Percentiles rank a stretch among this genome's conserved stretches.
phyloP scores from a whole-genome alignment of 1,139 yeast genomes.

The Kodamaea ohmeri region DNA sequence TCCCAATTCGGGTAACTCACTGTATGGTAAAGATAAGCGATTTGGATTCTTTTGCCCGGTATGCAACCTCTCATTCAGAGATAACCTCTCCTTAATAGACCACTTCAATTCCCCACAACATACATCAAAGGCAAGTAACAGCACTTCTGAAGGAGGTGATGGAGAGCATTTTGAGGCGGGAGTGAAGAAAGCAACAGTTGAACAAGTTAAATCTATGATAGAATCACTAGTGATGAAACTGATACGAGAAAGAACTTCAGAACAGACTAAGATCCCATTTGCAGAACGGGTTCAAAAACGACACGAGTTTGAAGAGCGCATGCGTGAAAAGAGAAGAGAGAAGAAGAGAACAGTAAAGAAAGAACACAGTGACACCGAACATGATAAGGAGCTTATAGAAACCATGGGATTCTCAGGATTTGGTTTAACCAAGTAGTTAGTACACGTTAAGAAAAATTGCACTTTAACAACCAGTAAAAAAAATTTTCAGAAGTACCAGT shows the following conservation, averaged over 20 bases:
- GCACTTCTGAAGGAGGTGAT: conserved; percentile 25
- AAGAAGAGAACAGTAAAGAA: conserved; percentile 18
- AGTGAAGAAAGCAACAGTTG: conserved; percentile 30
- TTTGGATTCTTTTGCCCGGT: conserved; percentile 83
- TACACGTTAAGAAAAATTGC: neutral
- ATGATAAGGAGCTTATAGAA: conserved; percentile 29
- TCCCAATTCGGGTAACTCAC: conserved; percentile 19
- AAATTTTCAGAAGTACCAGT: conserved; percentile 8
- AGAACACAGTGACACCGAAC: conserved; percentile 12
- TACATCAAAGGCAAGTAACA: conserved; percentile 25
- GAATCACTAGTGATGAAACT: conserved; percentile 28
- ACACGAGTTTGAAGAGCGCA: conserved; percentile 39
- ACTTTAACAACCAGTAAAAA: conserved; percentile 8
- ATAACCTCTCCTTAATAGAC: conserved; percentile 75
- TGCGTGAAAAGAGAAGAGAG: conserved; percentile 27
- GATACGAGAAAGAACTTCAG: conserved; percentile 17
- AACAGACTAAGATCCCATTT: conserved; percentile 21
- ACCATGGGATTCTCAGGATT: conserved; percentile 64
- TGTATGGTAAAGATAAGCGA: conserved; percentile 47
- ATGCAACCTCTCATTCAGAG: conserved; percentile 78
- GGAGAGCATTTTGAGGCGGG: conserved; percentile 35
- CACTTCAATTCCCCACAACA: conserved; percentile 78
- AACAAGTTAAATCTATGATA: conserved; percentile 34
- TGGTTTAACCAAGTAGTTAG: conserved; percentile 29
- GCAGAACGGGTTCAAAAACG: conserved; percentile 44